phyloP scores from a whole-genome alignment of 805 yeast species.

The Lipomyces chichibuensis region DNA sequence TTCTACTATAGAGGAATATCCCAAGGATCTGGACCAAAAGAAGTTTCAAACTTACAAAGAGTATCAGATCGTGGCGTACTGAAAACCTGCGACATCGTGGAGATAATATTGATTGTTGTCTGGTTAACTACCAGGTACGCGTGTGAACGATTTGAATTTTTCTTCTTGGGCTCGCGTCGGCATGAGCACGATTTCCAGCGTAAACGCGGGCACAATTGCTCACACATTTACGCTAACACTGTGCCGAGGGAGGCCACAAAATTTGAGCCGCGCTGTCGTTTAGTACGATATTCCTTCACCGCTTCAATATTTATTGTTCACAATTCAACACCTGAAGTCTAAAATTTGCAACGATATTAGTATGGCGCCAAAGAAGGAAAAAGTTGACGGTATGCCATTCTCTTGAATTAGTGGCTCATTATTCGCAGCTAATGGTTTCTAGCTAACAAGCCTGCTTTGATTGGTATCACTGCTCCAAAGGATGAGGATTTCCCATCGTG shows the following conservation, averaged over 20 bases:
- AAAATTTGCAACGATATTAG: not conserved
- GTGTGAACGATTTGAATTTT: not conserved
- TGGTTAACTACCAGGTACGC: not conserved
- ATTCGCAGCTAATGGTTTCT: not conserved
- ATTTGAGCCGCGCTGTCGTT: not conserved
- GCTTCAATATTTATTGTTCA: not conserved
- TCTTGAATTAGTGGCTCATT: not conserved
- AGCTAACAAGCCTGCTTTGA: conserved; percentile 54
- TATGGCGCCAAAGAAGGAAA: conserved; percentile 27
- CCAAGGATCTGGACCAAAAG: not conserved
- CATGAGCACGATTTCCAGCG: not conserved
- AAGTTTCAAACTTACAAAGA: conserved; percentile 53
- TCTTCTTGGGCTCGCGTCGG: not conserved
- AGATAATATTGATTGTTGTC: not conserved
- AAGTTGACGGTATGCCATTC: conserved; percentile 16
- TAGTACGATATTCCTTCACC: not conserved
- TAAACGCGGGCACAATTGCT: not conserved
- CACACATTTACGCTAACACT: not conserved
- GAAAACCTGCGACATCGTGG: conserved; percentile 61
- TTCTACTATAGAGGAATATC: not conserved
- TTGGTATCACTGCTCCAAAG: conserved; percentile 96
- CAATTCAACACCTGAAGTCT: not conserved
- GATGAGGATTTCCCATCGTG: conserved; percentile 90
- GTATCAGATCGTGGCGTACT: conserved; percentile 88
- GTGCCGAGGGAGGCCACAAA: not conserved